Conservation (phyloP, 2,329 filamentous ascomycete genomes). For the Xylariaceae sp. region DNA sequence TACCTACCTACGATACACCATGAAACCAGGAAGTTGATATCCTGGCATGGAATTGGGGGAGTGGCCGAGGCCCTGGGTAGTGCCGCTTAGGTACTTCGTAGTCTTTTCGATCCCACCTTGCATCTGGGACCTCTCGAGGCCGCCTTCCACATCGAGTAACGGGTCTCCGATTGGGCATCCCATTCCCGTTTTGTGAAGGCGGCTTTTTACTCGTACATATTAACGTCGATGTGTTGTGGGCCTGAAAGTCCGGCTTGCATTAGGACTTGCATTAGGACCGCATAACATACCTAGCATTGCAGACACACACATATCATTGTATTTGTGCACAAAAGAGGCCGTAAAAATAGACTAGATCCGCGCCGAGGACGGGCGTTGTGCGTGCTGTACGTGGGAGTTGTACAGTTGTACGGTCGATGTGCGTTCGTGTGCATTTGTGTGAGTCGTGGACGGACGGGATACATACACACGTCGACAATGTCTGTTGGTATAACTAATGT, state of each 20-base stretch:
- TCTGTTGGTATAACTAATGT: no score
- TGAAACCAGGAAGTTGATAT: background rate
- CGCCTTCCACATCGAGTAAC: background rate
- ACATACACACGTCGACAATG: background rate
- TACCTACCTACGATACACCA: background rate
- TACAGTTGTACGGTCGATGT: background rate
- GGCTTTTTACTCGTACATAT: no score
- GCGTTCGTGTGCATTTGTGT: no score
- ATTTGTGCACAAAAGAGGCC: constrained; percentile 10
- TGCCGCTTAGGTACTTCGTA: background rate
- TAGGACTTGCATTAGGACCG: constrained; percentile 25
- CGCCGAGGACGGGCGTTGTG: no score
- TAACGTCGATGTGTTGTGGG: background rate
- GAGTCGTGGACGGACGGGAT: background rate
- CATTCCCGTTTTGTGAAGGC: background rate
- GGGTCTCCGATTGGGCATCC: background rate
- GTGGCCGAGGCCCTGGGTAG: background rate
- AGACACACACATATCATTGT: constrained; percentile 4
- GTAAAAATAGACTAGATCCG: constrained; percentile 12
- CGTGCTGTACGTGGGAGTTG: background rate
- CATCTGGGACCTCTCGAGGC: background rate
- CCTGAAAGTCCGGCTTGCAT: constrained; percentile 5
- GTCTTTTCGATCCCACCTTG: background rate
- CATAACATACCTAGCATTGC: constrained; percentile 25
- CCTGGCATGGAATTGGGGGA: background rate